phyloP scores from a whole-genome alignment of 2,329 filamentous ascomycete genomes.

The Aspergillus jensenii region DNA sequence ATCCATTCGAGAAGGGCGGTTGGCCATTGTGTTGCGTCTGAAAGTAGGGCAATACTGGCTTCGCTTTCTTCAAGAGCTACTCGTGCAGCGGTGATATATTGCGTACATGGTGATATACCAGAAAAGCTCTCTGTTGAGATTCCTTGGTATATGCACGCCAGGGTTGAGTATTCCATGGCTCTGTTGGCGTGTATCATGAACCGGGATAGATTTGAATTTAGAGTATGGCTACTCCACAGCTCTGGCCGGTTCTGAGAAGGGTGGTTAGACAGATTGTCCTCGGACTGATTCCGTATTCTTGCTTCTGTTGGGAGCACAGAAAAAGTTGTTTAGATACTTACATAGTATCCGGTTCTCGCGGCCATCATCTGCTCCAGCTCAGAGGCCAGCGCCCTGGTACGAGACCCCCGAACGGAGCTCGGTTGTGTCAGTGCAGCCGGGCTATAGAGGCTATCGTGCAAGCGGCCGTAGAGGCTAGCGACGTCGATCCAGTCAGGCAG shows the following conservation, averaged over 20 bases:
- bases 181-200: conserved; percentile 5
- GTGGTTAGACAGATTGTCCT: too few species aligned
- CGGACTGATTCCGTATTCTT: too few species aligned
- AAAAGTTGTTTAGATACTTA: background rate
- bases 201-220: background rate
- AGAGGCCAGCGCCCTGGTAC: conserved; percentile 9
- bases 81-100: conserved; percentile 12
- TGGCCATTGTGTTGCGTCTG: background rate
- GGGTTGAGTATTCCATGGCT: conserved; percentile 7
- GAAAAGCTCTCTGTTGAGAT: conserved; percentile 4
- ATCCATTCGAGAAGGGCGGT: background rate
- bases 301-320: too few species aligned
- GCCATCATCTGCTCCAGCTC: conserved; percentile 11
- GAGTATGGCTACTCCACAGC: background rate
- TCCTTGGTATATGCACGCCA: conserved; percentile 14
- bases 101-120: background rate
- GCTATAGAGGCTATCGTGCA: conserved; percentile 16
- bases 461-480: conserved; percentile 14
- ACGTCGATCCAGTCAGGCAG: conserved; percentile 17
- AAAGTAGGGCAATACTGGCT: conserved; percentile 9
- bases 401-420: conserved; percentile 5
- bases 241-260: background rate
- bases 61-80: conserved; percentile 8
- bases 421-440: conserved; percentile 14
- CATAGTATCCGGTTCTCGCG: background rate